These are phyloP conservation scores for Lichtheimia corymbifera DNA, from an alignment of 371 early-diverging fungal species.

Conservation along the genomic window DNA sequence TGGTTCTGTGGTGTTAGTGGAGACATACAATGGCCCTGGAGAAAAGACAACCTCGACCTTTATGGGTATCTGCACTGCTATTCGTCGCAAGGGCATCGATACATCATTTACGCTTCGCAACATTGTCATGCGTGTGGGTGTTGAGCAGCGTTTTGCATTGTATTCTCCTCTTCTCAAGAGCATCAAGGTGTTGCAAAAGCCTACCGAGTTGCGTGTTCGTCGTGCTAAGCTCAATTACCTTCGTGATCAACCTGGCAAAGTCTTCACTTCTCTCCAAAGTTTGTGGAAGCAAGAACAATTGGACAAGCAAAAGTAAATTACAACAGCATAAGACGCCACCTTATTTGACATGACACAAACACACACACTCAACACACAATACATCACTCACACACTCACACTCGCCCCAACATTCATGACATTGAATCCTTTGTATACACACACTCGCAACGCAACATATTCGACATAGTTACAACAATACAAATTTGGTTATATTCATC, in stretches of 20 bases:
- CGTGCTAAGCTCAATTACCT: slow-evolving; percentile 82
- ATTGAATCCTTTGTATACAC: not conserved
- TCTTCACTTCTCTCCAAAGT: slow-evolving; percentile 60
- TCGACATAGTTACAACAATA: too few species aligned
- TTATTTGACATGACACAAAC: not conserved
- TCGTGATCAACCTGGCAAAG: slow-evolving; percentile 78
- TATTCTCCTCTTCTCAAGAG: slow-evolving; percentile 85
- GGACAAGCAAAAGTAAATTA: slow-evolving; percentile 23
- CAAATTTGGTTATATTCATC: not conserved
- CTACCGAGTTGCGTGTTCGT: slow-evolving; percentile 59
- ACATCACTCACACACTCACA: not conserved
- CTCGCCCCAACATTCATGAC: not conserved
- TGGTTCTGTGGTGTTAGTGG: slow-evolving; percentile 76
- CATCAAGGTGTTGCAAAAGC: slow-evolving; percentile 70
- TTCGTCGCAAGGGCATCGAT: slow-evolving; percentile 76
- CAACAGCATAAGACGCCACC: not conserved
- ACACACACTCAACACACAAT: not conserved
- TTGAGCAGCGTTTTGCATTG: slow-evolving; percentile 77
- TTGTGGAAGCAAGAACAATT: slow-evolving; percentile 56
- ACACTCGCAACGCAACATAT: not conserved
- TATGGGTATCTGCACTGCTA: slow-evolving; percentile 81
- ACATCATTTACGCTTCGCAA: slow-evolving; percentile 82
- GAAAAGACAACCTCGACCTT: slow-evolving; percentile 71
- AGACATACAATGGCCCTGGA: slow-evolving; percentile 67
- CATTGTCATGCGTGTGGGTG: slow-evolving; percentile 79